phyloP scores from a whole-genome alignment of 2,329 filamentous ascomycete species.

The Colletotrichum karsti region DNA sequence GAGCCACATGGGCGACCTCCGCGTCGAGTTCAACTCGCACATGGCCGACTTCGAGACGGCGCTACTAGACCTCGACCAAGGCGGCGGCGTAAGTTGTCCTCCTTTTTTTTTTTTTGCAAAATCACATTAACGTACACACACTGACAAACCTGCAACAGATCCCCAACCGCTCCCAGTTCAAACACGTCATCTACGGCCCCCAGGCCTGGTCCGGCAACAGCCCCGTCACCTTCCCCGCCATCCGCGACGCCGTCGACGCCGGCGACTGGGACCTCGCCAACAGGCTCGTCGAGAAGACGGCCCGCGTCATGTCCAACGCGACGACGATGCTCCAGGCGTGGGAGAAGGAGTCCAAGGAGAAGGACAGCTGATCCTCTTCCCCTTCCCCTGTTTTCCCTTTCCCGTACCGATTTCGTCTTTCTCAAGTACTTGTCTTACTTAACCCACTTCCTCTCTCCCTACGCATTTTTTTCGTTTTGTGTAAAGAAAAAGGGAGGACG shows the following conservation, averaged over 20 bases:
- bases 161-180: constrained; percentile 90
- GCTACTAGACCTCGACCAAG: constrained; percentile 78
- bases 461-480: too few species aligned
- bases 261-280: constrained; percentile 77
- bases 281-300: constrained; percentile 75
- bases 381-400: background rate
- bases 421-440: too few species aligned
- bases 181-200: constrained; percentile 90
- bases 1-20: constrained; percentile 69
- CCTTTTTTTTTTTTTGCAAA: background rate
- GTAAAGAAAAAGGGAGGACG: too few species aligned
- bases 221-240: constrained; percentile 66
- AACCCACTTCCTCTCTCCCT: too few species aligned
- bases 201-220: constrained; percentile 78
- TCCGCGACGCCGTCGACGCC: constrained; percentile 80
- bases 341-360: constrained; percentile 2
- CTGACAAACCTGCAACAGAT: constrained; percentile 59
- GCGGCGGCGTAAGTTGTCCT: constrained; percentile 70
- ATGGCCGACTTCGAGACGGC: constrained; percentile 85
- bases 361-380: background rate
- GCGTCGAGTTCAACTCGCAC: constrained; percentile 80
- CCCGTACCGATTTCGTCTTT: background rate
- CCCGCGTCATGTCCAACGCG: constrained; percentile 71
- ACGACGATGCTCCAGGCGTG: constrained; percentile 43
- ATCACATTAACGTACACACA: constrained; percentile 15